Conservation (phyloP, 31 red algal genomes). For the Endocladia muricata region DNA sequence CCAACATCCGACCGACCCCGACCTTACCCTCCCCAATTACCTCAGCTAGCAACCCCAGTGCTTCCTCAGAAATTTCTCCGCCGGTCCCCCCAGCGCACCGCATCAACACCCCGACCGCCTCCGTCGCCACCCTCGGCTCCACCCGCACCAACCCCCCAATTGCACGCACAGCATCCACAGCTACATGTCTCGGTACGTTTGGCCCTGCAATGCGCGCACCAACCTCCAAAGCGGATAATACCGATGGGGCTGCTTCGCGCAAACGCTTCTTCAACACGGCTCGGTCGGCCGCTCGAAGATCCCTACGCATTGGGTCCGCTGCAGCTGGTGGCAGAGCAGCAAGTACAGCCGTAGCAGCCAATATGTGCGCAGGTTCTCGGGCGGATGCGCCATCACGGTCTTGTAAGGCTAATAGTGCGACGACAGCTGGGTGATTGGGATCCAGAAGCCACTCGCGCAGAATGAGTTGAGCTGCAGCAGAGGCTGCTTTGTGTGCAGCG, state of each 20-base stretch:
- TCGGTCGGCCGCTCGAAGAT: neutral
- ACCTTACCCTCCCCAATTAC: neutral
- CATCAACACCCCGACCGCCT: neutral
- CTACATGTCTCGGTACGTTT: neutral
- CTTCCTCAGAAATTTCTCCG: neutral
- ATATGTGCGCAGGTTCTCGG: neutral
- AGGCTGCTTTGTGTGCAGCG: neutral
- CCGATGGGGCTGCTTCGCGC: neutral
- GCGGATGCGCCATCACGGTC: slow-evolving; percentile 5
- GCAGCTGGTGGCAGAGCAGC: neutral
- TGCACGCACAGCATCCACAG: slow-evolving; percentile 6
- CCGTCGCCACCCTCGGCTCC: neutral
- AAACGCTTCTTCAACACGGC: neutral
- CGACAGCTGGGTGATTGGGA: neutral
- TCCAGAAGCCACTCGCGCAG: slow-evolving; percentile 2
- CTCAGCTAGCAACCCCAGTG: neutral
- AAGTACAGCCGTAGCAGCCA: neutral
- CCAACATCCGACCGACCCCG: neutral
- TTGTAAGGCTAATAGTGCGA: neutral
- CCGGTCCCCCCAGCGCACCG: neutral
- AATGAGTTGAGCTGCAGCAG: neutral
- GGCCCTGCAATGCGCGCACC: slow-evolving; percentile 1
- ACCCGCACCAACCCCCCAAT: neutral
- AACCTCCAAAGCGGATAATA: neutral
- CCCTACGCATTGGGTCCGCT: neutral